Conservation (phyloP, 495 filamentous ascomycete species). For the Aspergillus bertholletiae region DNA sequence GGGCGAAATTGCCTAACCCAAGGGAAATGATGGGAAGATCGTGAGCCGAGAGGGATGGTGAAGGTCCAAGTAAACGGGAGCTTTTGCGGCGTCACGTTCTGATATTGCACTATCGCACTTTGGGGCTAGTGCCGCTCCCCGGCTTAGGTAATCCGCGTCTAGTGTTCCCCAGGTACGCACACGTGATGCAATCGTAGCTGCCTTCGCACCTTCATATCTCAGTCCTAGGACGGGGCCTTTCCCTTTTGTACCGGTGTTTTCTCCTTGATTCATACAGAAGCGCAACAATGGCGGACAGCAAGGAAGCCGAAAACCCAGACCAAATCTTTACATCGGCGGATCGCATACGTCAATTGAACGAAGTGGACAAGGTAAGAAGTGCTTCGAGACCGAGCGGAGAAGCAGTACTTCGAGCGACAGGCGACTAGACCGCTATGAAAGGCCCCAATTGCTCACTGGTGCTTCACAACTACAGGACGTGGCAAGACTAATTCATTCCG, state of each 20-base stretch:
- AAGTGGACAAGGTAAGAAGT: conserved; percentile 63
- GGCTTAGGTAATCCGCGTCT: conserved; percentile 11
- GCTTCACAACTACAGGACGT: conserved; percentile 40
- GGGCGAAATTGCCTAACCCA: background rate
- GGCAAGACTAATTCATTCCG: conserved; percentile 59
- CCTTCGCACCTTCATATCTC: background rate
- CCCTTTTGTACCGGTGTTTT: background rate
- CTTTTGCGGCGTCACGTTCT: conserved; percentile 7
- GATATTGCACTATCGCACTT: conserved; percentile 15
- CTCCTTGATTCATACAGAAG: background rate
- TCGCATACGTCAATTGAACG: conserved; percentile 72
- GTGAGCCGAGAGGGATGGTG: background rate
- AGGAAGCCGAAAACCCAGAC: conserved; percentile 10
- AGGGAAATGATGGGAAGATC: background rate
- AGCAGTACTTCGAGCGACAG: background rate
- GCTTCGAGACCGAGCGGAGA: background rate
- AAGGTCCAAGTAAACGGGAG: conserved; percentile 3
- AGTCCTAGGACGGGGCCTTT: background rate
- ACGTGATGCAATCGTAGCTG: conserved; percentile 17
- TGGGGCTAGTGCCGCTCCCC: conserved; percentile 14
- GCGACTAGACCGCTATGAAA: background rate
- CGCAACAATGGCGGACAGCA: conserved; percentile 18
- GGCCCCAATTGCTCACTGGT: background rate
- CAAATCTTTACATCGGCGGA: conserved; percentile 58
- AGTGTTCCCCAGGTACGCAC: conserved; percentile 7